Conservation (phyloP, 2,329 filamentous ascomycete genomes). For the Metarhizium brunneum region DNA sequence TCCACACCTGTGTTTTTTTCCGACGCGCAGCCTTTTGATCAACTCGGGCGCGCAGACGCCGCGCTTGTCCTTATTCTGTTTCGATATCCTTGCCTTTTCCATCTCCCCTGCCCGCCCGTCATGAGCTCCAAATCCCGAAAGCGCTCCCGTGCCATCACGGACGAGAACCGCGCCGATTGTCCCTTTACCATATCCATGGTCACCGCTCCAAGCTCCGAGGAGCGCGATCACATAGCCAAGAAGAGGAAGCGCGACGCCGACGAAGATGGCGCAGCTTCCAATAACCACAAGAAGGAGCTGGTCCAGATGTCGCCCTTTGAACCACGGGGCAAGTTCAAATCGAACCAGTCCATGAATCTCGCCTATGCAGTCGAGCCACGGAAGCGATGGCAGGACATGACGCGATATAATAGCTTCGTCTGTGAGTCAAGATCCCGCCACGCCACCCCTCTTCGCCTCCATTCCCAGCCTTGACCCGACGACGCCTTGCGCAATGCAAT, state of each 20-base stretch:
- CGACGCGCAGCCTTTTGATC: background rate
- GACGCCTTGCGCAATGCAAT: background rate
- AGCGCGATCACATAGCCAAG: constrained; percentile 33
- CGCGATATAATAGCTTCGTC: constrained; percentile 52
- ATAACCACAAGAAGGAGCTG: constrained; percentile 32
- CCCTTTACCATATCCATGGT: constrained; percentile 36
- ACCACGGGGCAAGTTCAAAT: constrained; percentile 45
- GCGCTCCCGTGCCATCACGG: constrained; percentile 37
- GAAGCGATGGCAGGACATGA: constrained; percentile 48
- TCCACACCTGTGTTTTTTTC: background rate
- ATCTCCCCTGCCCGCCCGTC: constrained; percentile 7
- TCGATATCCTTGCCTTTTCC: constrained; percentile 3
- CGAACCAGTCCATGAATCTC: constrained; percentile 43
- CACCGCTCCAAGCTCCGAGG: constrained; percentile 18
- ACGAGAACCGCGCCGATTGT: constrained; percentile 47
- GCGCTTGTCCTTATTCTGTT: background rate
- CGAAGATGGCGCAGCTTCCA: constrained; percentile 22
- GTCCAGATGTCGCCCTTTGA: constrained; percentile 46
- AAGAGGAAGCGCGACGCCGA: constrained; percentile 38
- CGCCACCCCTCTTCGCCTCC: background rate
- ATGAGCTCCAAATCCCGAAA: constrained; percentile 33
- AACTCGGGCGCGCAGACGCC: constrained; percentile 2
- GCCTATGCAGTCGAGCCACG: constrained; percentile 44
- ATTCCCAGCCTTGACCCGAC: no score
- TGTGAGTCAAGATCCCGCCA: constrained; percentile 30